A percentile compares a stretch with the other conserved stretches of the same genome.
Evolutionary conservation across 2,329 filamentous ascomycete genomes (phyloP).

Genomic region (Lachnum nothofagi): DNA sequence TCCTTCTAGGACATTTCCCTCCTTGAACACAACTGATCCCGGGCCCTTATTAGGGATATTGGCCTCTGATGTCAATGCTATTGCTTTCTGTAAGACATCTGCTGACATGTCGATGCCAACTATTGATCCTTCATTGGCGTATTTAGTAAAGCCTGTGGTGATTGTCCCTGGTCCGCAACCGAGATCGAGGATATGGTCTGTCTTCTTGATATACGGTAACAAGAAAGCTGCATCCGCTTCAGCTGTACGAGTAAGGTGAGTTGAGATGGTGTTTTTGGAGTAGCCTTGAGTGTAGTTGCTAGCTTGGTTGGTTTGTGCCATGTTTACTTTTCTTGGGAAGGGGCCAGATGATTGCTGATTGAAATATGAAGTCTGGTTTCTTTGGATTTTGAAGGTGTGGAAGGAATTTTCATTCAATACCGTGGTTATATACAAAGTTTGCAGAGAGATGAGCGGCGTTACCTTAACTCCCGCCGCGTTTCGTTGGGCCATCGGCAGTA

Average conservation of each 20-base stretch:
- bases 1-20: slow-evolving; percentile 21
- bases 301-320: slow-evolving; percentile 10
- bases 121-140: slow-evolving; percentile 36
- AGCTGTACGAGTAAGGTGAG: slow-evolving; percentile 13
- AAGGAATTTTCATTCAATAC: no score
- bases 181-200: slow-evolving; percentile 39
- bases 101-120: slow-evolving; percentile 36
- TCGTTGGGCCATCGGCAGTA: no score
- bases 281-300: slow-evolving; percentile 15
- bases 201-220: slow-evolving; percentile 35
- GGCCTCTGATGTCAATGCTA: slow-evolving; percentile 7
- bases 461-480: no score
- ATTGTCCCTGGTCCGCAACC: slow-evolving; percentile 49
- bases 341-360: no score
- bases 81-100: slow-evolving; percentile 12
- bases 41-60: slow-evolving; percentile 8
- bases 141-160: slow-evolving; percentile 38
- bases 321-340: no score
- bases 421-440: no score
- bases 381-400: no score
- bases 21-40: slow-evolving; percentile 25
- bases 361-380: no score
- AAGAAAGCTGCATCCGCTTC: slow-evolving; percentile 26
- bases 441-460: no score
- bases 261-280: slow-evolving; percentile 16